A percentile compares a stretch with the other conserved stretches of the same genome.
These are phyloP conservation scores for Dalbergia cultrata DNA, from an alignment of 306 rosid genomes.

Conservation along the genomic window DNA sequence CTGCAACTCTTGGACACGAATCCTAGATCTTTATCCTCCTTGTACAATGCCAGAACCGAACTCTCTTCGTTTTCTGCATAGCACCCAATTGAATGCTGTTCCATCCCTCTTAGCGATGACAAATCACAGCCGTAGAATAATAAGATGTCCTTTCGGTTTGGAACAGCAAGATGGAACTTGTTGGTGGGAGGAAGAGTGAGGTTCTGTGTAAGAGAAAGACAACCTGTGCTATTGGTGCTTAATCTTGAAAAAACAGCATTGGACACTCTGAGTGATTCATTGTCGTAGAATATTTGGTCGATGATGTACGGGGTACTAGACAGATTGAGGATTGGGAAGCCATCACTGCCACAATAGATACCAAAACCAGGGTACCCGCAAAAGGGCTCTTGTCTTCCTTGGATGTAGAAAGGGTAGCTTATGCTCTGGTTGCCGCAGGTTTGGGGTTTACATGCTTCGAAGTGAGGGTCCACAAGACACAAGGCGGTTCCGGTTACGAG, in stretches of 20 bases:
- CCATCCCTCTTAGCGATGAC: not conserved
- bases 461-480: constrained; percentile 37
- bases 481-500: not conserved
- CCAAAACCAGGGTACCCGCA: constrained; percentile 73
- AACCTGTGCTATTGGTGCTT: not conserved
- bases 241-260: constrained; percentile 36
- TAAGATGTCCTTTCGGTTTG: not conserved
- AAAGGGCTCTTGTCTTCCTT: constrained; percentile 32
- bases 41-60: constrained; percentile 53
- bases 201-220: constrained; percentile 34
- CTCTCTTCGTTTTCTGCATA: not conserved
- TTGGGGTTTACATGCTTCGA: constrained; percentile 47
- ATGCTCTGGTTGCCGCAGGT: constrained; percentile 56
- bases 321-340: constrained; percentile 52
- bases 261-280: constrained; percentile 52
- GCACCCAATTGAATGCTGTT: constrained; percentile 45
- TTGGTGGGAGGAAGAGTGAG: not conserved
- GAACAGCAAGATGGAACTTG: not conserved
- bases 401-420: constrained; percentile 61
- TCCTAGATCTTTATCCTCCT: not conserved
- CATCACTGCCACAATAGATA: constrained; percentile 48
- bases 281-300: constrained; percentile 52
- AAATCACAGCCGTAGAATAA: constrained; percentile 51
- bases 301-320: constrained; percentile 26
- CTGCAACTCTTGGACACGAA: constrained; percentile 33